These are phyloP conservation scores for Apiotrichum akiyoshidainum DNA, from an alignment of 1,284 basidiomycete genomes.

Conservation along the genomic window DNA sequence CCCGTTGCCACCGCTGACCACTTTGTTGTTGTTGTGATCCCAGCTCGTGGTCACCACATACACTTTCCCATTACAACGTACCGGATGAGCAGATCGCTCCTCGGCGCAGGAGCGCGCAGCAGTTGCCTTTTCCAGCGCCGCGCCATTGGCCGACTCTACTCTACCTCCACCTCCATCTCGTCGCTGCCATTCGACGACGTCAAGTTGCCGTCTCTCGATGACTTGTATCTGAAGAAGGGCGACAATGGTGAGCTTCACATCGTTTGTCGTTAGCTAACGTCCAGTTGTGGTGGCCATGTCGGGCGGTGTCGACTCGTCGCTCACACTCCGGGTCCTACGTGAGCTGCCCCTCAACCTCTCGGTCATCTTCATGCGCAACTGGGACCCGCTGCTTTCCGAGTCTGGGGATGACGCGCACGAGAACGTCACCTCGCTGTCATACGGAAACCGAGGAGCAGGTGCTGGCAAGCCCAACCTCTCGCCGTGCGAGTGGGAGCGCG, in stretches of 20 bases:
- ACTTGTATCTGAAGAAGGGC: constrained; percentile 51
- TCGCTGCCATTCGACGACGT: background rate
- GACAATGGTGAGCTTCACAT: constrained; percentile 55
- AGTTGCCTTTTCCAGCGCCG: background rate
- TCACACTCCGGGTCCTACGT: constrained; percentile 70
- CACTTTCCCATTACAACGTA: background rate
- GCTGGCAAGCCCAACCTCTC: constrained; percentile 60
- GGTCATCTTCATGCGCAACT: constrained; percentile 94
- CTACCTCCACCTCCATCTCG: background rate
- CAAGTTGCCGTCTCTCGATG: constrained; percentile 24
- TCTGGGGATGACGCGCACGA: background rate
- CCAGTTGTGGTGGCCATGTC: constrained; percentile 89
- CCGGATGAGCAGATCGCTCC: background rate
- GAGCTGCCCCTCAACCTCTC: constrained; percentile 74
- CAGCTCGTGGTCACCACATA: no score
- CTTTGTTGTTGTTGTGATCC: background rate
- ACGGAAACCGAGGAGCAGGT: background rate
- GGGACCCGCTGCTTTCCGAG: constrained; percentile 59
- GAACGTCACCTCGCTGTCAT: constrained; percentile 9
- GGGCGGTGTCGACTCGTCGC: constrained; percentile 92
- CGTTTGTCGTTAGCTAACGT: constrained; percentile 5
- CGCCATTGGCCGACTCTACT: background rate
- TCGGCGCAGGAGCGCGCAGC: background rate
- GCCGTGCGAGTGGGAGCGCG: constrained; percentile 93
- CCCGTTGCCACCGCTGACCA: background rate